phyloP scores from a whole-genome alignment of 2,329 filamentous ascomycete species.

The Fusarium sp. region DNA sequence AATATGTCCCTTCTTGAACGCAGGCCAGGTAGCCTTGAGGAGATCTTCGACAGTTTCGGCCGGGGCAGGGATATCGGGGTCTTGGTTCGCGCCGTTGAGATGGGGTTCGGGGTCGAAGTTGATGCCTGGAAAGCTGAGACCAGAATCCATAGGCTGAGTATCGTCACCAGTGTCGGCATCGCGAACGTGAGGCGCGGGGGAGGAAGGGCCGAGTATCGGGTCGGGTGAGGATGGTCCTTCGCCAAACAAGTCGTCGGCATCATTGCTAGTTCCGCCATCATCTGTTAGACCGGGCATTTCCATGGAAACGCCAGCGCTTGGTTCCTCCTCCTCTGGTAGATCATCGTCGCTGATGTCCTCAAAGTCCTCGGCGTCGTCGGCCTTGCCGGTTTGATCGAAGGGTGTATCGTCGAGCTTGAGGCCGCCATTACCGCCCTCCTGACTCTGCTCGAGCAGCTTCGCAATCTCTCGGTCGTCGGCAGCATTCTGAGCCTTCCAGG shows the following conservation, averaged over 20 bases:
- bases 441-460: constrained; percentile 56
- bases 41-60: constrained; percentile 80
- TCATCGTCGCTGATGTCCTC: constrained; percentile 94
- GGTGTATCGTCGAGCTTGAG: constrained; percentile 58
- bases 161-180: constrained; percentile 53
- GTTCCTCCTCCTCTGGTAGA: constrained; percentile 82
- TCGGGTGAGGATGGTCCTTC: constrained; percentile 67
- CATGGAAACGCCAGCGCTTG: constrained; percentile 53
- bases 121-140: constrained; percentile 54
- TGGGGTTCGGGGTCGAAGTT: constrained; percentile 62
- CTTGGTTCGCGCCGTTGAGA: constrained; percentile 64
- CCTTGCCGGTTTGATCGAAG: constrained; percentile 80
- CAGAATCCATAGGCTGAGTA: constrained; percentile 47
- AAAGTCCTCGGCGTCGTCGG: constrained; percentile 90
- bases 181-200: constrained; percentile 57
- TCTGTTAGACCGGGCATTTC: constrained; percentile 68
- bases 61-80: constrained; percentile 73
- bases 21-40: constrained; percentile 83
- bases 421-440: constrained; percentile 53
- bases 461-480: constrained; percentile 63
- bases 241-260: constrained; percentile 77
- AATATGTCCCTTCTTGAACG: constrained; percentile 79
- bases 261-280: constrained; percentile 70
- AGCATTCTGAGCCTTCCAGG: constrained; percentile 58
- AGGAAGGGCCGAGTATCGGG: constrained; percentile 55